Percentiles rank a stretch among this genome's conserved stretches.
Evolutionary conservation across 2,329 filamentous ascomycete genomes (phyloP).

Genomic region (Alternaria metachromatica): DNA sequence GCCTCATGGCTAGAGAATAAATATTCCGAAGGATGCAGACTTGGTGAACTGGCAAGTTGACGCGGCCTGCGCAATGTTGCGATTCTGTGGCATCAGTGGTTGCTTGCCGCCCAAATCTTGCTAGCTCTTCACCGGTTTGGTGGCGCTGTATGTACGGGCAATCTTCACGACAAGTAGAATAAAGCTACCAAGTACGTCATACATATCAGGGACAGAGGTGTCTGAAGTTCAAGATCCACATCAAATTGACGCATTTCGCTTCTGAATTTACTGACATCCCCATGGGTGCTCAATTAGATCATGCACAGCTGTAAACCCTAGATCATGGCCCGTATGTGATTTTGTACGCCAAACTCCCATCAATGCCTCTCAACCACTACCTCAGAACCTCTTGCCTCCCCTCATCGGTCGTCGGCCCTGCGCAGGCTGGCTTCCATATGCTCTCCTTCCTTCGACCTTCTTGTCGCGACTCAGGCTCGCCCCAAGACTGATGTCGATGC

Average conservation of each 20-base stretch:
- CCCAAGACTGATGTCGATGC: slow-evolving; percentile 79
- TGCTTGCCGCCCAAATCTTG: neutral
- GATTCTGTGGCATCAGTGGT: slow-evolving; percentile 4
- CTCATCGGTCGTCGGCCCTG: slow-evolving; percentile 62
- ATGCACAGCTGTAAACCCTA: slow-evolving; percentile 2
- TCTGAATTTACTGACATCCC: neutral
- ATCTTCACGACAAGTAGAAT: neutral
- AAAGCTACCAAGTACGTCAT: neutral
- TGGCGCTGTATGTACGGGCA: neutral
- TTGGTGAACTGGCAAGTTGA: slow-evolving; percentile 29
- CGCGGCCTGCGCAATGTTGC: neutral
- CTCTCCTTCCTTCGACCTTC: slow-evolving; percentile 66
- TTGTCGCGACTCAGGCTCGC: slow-evolving; percentile 79
- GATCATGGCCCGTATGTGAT: slow-evolving; percentile 1
- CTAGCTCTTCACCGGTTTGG: slow-evolving; percentile 15
- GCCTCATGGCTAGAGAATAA: neutral
- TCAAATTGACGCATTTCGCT: neutral
- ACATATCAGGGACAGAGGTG: neutral
- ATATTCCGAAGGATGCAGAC: neutral
- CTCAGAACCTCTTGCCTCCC: slow-evolving; percentile 43
- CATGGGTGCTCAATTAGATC: neutral
- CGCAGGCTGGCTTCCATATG: slow-evolving; percentile 80
- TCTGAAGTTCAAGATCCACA: neutral
- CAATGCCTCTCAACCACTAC: slow-evolving; percentile 7
- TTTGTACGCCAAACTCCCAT: slow-evolving; percentile 23